Evolutionary conservation across 768 basidiomycete genomes (phyloP), one percentile per base, ranked within the genome.

Genomic region (Boletus speciosus): DNA sequence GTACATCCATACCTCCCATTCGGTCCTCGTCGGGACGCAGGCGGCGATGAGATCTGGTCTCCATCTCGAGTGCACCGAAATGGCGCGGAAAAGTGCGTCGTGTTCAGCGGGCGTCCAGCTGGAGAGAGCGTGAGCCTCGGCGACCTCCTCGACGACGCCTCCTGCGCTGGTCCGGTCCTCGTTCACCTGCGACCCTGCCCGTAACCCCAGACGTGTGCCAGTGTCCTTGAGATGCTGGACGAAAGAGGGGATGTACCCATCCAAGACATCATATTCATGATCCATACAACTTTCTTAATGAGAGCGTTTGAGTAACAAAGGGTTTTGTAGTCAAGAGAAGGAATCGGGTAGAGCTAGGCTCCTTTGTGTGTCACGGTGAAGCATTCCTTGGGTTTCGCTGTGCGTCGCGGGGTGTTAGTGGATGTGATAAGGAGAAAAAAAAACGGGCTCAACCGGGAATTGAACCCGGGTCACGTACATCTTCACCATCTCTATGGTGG

Each of bases 1-100:
- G 62, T 90, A 93, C 27, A 77, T 69, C 55, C 80, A 82, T 19
- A 93, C 85, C 54, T 93, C 88, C 47, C 79, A 69, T 9, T 80
- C 74, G 14, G 75, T 81, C 71, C 87, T 90, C 21, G 85, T 83
- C 54, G 75, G 75, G n/a, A 93, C 73, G 46, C 78, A 78, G 6
- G 73, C 75, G 0, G 89, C 83, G 47, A 94, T 86, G 44, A 93
- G 77, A 67, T 93, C 92, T 1, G 90, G 87, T 21, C 89, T 73
- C 40, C 87, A 76, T 25, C 87, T 79, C 19, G 90, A 93, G 68
- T 88, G 73, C 2, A 83, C 66, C 27, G 78, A 70, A 21, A 93
- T 68, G 0, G 80, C 85, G 66, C 81, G 85, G 67, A 92, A 93
- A 71, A 93, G 90, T 0, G 64, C 58, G 27, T 82, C 75, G 56